Evolutionary conservation across 73 alveolate genomes (phyloP), one percentile per base, ranked within the genome.

Genomic region (Blepharisma stoltei): DNA sequence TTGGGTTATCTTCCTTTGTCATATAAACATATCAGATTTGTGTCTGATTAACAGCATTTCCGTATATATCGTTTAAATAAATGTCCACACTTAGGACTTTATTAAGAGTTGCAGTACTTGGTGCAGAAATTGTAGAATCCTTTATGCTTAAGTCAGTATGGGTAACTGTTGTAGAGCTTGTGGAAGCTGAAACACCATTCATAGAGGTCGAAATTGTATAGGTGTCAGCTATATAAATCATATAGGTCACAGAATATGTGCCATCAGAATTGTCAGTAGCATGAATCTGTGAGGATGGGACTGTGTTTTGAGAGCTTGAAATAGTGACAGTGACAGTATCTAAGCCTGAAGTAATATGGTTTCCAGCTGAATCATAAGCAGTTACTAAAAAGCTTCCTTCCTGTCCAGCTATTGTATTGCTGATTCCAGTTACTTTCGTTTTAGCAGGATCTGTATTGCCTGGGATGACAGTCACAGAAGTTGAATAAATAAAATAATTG

Each of bases 101-200:
- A 14, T 38, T 38, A 1, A 60, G 46, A 18, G 73, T 60, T 20
- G 14, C 23, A 8, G 73, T n/a, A 2, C 18, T 25, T 20, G 73
- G 73, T 8, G 23, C 73, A 14, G 73, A 60, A 60, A 60, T 60
- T 60, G 73, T 60, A 20, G 73, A 60, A 8, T 60, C 23, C 46
- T n/a, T 25, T 9, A 60, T 14, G 23, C 46, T 25, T 5, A 60
- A 60, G 23, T 14, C 45, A 9, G 48, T 1, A 60, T 11, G 14
- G 14, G 47, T 5, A 8, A 25, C 46, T 20, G 38, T 60, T 14
- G 23, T 5, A 25, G 14, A 14, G 46, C 14, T 8, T 18, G 73
- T 18, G 18, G 18, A 14, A 25, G 48, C 38, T 60, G 11, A 38
- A 14, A 60, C 73, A 14, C 46, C 14, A 38, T 60, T 60, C 48